phyloP scores from a whole-genome alignment of 2,329 filamentous ascomycete genomes.

The Aspergillus texensis region DNA sequence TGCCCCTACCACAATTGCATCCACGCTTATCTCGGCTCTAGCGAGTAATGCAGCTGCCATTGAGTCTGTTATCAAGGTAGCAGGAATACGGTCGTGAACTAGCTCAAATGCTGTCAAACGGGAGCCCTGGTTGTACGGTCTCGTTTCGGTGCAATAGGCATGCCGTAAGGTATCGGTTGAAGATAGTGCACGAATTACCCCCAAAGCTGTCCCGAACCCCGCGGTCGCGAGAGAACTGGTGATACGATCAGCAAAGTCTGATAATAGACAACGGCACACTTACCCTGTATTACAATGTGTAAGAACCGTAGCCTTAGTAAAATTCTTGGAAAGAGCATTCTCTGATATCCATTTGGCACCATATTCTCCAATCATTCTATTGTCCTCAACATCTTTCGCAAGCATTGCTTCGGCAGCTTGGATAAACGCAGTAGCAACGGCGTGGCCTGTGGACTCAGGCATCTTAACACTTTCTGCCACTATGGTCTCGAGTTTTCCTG shows the following conservation, averaged over 20 bases:
- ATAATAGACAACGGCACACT: conserved; percentile 22
- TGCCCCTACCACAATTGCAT: conserved; percentile 89
- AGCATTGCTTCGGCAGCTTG: conserved; percentile 83
- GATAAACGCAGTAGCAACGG: conserved; percentile 72
- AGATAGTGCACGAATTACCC: conserved; percentile 85
- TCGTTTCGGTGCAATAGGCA: conserved; percentile 94
- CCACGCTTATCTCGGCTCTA: conserved; percentile 64
- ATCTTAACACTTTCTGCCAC: conserved; percentile 52
- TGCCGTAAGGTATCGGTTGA: conserved; percentile 68
- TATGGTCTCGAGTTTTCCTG: conserved; percentile 71
- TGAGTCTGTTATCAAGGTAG: conserved; percentile 90
- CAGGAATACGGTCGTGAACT: conserved; percentile 88
- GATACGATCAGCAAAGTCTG: background rate
- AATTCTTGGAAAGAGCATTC: conserved; percentile 54
- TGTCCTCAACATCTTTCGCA: conserved; percentile 82
- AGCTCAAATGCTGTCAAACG: conserved; percentile 94
- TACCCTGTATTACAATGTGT: conserved; percentile 98
- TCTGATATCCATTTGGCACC: conserved; percentile 81
- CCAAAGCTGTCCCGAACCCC: conserved; percentile 94
- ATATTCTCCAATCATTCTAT: conserved; percentile 78
- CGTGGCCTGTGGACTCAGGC: conserved; percentile 38
- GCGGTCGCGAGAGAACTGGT: conserved; percentile 85
- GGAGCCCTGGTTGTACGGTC: conserved; percentile 97
- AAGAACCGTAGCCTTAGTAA: conserved; percentile 73
- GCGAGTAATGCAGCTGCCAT: conserved; percentile 89